Conservation (phyloP, 495 filamentous ascomycete genomes). For the Aspergillus mulundensis region DNA sequence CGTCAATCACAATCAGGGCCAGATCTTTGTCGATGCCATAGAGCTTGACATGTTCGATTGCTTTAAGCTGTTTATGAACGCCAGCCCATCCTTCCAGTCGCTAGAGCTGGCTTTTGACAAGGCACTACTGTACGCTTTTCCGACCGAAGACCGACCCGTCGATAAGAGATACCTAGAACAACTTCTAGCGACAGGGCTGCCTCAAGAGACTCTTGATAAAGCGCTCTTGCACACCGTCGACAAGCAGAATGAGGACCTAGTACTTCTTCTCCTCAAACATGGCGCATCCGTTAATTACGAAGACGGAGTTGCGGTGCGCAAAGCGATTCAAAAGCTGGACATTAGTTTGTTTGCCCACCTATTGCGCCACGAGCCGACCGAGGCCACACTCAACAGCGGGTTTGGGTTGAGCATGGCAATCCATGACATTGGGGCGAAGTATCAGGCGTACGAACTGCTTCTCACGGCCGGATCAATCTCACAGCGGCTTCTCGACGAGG, state of each 20-base stretch:
- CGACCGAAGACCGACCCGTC: background rate
- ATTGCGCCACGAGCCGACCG: constrained; percentile 1
- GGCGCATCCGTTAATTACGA: constrained; percentile 11
- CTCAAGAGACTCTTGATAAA: constrained; percentile 3
- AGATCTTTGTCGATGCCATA: constrained; percentile 8
- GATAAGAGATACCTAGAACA: constrained; percentile 6
- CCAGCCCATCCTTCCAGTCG: constrained; percentile 1
- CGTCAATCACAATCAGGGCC: constrained; percentile 5
- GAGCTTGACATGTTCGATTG: constrained; percentile 7
- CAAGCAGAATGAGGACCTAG: constrained; percentile 1
- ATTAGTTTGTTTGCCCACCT: constrained; percentile 2
- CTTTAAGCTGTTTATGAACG: constrained; percentile 3
- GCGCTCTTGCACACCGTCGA: constrained; percentile 1
- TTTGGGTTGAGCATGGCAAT: constrained; percentile 4
- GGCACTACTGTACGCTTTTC: background rate
- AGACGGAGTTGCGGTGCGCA: constrained; percentile 5
- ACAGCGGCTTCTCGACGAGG: constrained; percentile 7
- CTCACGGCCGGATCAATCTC: constrained; percentile 2
- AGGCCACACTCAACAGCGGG: constrained; percentile 2
- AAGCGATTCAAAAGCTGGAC: constrained; percentile 3
- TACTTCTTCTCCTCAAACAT: background rate
- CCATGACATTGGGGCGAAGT: background rate
- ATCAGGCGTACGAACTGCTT: constrained; percentile 1
- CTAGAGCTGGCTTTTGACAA: constrained; percentile 9
- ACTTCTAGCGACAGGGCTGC: background rate